These are phyloP conservation scores for Amaranthus palmeri DNA, from an alignment of 148 eudicot species.

Conservation along the genomic window DNA sequence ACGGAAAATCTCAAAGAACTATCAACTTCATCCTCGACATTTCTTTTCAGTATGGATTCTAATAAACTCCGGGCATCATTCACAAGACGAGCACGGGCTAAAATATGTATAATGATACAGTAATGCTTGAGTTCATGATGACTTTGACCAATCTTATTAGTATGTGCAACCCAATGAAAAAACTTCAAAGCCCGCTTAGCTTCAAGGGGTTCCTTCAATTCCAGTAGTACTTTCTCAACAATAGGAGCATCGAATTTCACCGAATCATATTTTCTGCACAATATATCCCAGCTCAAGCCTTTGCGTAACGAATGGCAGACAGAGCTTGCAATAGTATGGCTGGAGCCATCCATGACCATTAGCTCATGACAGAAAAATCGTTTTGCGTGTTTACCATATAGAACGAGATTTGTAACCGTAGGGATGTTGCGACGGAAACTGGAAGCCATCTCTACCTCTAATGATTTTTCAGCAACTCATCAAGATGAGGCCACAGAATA, in stretches of 20 bases:
- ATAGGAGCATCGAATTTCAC: slow-evolving; percentile 31
- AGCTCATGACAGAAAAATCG: slow-evolving; percentile 22
- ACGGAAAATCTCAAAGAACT: slow-evolving; percentile 25
- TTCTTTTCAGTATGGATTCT: slow-evolving; percentile 45
- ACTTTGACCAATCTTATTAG: slow-evolving; percentile 18
- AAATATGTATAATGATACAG: slow-evolving; percentile 58
- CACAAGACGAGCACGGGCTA: slow-evolving; percentile 44
- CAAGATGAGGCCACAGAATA: not conserved
- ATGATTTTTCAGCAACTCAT: slow-evolving; percentile 4
- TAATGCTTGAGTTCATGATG: slow-evolving; percentile 45
- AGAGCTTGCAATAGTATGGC: slow-evolving; percentile 28
- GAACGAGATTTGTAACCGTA: slow-evolving; percentile 6
- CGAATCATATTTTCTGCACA: slow-evolving; percentile 37
- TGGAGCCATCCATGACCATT: slow-evolving; percentile 13
- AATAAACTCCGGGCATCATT: slow-evolving; percentile 65
- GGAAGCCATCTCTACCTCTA: slow-evolving; percentile 13
- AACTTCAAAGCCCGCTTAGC: slow-evolving; percentile 65
- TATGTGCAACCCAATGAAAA: slow-evolving; percentile 77
- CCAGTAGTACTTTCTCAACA: slow-evolving; percentile 46
- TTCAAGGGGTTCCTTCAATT: slow-evolving; percentile 62
- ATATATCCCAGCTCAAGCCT: slow-evolving; percentile 55
- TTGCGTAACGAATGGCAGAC: slow-evolving; percentile 48
- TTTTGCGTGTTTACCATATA: slow-evolving; percentile 12
- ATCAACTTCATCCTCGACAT: slow-evolving; percentile 9
- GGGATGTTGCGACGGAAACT: slow-evolving; percentile 5